Conservation (phyloP, 768 basidiomycete genomes). For the Chlorophyllum brunneum region DNA sequence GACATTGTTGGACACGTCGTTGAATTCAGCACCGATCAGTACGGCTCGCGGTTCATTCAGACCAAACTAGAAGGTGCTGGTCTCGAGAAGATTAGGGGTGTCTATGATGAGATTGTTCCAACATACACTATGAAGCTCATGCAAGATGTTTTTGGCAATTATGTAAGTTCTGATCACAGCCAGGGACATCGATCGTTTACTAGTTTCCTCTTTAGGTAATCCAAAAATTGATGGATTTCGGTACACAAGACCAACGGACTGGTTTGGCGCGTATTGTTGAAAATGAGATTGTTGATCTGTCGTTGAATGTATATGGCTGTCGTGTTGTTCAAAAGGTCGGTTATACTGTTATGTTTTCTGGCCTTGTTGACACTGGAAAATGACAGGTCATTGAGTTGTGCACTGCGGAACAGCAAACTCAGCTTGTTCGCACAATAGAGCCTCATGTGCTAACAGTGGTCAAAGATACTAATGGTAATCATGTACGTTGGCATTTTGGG, state of each 20-base stretch:
- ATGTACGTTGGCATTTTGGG: conserved; percentile 47
- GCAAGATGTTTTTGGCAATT: conserved; percentile 95
- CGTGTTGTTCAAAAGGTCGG: conserved; percentile 89
- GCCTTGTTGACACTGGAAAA: not conserved
- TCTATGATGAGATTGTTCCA: conserved; percentile 89
- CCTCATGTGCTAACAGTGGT: conserved; percentile 80
- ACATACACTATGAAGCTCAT: conserved; percentile 70
- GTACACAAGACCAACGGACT: conserved; percentile 54
- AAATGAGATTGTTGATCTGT: conserved; percentile 69
- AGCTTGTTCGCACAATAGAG: conserved; percentile 76
- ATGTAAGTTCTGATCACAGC: conserved; percentile 47
- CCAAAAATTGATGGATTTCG: conserved; percentile 12
- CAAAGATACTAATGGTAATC: conserved; percentile 90
- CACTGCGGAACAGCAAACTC: conserved; percentile 70
- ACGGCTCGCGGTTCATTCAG: conserved; percentile 98
- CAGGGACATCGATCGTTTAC: not conserved
- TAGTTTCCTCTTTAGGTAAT: conserved; percentile 3
- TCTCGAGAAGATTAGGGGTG: conserved; percentile 36
- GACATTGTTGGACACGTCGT: conserved; percentile 83
- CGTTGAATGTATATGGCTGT: conserved; percentile 94
- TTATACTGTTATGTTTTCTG: not conserved
- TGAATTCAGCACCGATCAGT: conserved; percentile 93
- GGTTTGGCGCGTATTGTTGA: conserved; percentile 71
- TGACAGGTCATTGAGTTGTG: conserved; percentile 79
- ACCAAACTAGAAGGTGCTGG: conserved; percentile 67